These are phyloP conservation scores for Grosmannia serpens DNA, from an alignment of 2,329 filamentous ascomycete genomes.

Conservation along the genomic window DNA sequence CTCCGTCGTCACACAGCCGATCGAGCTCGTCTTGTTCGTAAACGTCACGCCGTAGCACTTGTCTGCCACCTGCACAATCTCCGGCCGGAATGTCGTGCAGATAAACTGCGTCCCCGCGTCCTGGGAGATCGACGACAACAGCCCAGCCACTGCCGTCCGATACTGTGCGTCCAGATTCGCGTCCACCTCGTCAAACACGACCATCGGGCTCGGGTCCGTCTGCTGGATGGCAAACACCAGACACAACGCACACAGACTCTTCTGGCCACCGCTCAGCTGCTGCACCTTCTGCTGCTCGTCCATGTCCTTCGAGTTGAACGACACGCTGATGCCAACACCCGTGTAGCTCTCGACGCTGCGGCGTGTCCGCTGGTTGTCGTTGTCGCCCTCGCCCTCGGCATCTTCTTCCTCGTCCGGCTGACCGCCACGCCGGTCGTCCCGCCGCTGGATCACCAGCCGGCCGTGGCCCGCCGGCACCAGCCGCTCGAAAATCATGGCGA, in stretches of 20 bases:
- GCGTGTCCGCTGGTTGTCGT: constrained; percentile 42
- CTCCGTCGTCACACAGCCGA: constrained; percentile 79
- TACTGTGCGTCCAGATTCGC: constrained; percentile 98
- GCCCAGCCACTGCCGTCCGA: constrained; percentile 83
- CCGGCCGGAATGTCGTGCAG: constrained; percentile 95
- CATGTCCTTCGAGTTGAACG: constrained; percentile 90
- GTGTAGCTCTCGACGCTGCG: constrained; percentile 79
- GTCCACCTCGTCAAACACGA: constrained; percentile 98
- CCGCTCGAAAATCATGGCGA: constrained; percentile 85
- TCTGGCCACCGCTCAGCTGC: constrained; percentile 93
- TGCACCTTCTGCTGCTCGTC: constrained; percentile 98
- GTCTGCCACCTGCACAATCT: constrained; percentile 90
- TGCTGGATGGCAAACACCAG: constrained; percentile 98
- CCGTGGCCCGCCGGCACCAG: constrained; percentile 90
- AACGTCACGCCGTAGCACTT: constrained; percentile 97
- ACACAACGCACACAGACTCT: constrained; percentile 95
- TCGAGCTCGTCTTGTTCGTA: constrained; percentile 84
- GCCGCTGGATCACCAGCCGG: constrained; percentile 82
- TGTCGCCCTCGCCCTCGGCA: constrained; percentile 49
- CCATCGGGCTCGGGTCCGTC: constrained; percentile 94
- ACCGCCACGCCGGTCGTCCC: constrained; percentile 55
- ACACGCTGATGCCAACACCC: constrained; percentile 92
- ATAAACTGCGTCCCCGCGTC: constrained; percentile 73
- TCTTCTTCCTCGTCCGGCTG: constrained; percentile 52
- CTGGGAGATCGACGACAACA: constrained; percentile 67